Base-by-base conservation (phyloP, 1,284 basidiomycete genomes). In the Cutaneotrichosporon cyanovorans region DNA sequence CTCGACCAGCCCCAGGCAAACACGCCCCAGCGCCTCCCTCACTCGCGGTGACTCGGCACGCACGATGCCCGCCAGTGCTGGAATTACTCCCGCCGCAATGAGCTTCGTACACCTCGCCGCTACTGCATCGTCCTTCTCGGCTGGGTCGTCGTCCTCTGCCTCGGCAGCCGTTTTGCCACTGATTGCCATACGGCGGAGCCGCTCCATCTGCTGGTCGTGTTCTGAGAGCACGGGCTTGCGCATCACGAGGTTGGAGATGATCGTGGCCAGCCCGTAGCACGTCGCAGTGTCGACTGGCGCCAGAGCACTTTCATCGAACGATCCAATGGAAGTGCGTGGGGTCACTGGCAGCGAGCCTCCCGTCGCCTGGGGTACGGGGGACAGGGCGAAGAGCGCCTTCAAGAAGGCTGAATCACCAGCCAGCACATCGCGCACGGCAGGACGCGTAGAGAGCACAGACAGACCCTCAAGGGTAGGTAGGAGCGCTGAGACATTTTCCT, bases 191-290 rank as follows among this genome's bases (percentile, higher is more conserved):
- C 74, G 75, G 53, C 80, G 78, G 37, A 91, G 73, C 60, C 82
- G 85, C 39, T 81, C 81, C 10, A 91, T 78, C 60, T 92, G 86
- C 31, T 77, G 75, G 57, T 92, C 83, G 63, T 92, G 87, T 42
- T 84, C 80, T 1, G 79, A 83, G 16, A 89, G 72, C 10, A 76
- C 77, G 8, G 82, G 81, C 41, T 77, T 80, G 61, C 85, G 85
- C 8, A 77, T 71, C 36, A 80, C 81, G 30, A 93, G 67, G 62
- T 92, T 89, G 45, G 76, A 72, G 38, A 87, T 77, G 47, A 91
- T 82, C 38, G 81, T 76, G 22, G 84, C 76, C 31, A 88, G 68
- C 6, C 89, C 88, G 57, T 84, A 95, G 31, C 84, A 73, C 9
- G 87, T 72, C 0, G 82, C 61, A 0, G 63, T 57, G 22, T 62